Evolutionary conservation across 1,139 yeast species (phyloP).

Genomic region (Candida smagusa): DNA sequence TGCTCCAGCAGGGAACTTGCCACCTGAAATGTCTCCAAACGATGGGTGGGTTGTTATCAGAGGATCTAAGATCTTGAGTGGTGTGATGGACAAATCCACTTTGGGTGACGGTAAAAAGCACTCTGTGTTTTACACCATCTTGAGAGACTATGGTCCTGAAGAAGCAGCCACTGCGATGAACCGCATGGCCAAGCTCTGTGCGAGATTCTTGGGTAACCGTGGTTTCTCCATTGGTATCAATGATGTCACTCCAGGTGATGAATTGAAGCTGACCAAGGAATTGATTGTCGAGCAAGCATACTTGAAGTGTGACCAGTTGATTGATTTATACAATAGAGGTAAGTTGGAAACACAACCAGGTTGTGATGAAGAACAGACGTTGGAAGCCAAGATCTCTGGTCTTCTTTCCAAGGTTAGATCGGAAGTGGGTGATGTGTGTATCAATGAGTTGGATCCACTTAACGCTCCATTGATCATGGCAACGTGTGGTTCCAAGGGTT

Average conservation of each 20-base stretch:
- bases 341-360: conserved; percentile 98
- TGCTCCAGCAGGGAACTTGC: conserved; percentile 64
- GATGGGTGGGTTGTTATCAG: conserved; percentile 92
- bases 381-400: conserved; percentile 97
- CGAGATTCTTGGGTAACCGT: conserved; percentile 87
- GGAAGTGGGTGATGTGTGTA: conserved; percentile 98
- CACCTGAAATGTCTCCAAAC: conserved; percentile 95
- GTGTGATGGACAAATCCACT: conserved; percentile 95
- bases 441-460: conserved; percentile 79
- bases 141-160: conserved; percentile 92
- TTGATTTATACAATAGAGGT: conserved; percentile 75
- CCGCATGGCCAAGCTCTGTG: conserved; percentile 97
- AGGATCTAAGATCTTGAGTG: conserved; percentile 85
- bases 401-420: conserved; percentile 94
- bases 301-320: conserved; percentile 86
- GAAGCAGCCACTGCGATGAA: conserved; percentile 98
- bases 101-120: conserved; percentile 98
- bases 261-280: conserved; percentile 77
- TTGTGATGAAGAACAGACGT: conserved; percentile 96
- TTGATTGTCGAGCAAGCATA: conserved; percentile 89
- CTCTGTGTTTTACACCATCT: conserved; percentile 90
- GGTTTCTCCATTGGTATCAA: conserved; percentile 97
- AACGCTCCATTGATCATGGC: conserved; percentile 99
- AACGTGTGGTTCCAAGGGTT: conserved; percentile 98
- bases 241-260: conserved; percentile 92